A percentile compares a stretch with the other conserved stretches of the same genome.
These are phyloP conservation scores for Caryopteris hybrid DNA, from an alignment of 305 asterid species.

Conservation along the genomic window DNA sequence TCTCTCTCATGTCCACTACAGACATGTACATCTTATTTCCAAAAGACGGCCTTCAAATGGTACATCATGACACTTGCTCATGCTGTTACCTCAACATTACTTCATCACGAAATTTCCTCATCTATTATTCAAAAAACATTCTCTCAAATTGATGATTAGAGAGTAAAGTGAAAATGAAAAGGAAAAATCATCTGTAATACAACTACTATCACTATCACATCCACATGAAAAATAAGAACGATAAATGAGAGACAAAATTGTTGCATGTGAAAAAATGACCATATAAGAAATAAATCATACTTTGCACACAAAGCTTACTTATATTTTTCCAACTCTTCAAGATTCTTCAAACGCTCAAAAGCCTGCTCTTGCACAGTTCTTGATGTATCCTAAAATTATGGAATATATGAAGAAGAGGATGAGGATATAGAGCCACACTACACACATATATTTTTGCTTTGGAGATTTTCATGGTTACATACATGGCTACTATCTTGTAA, in stretches of 20 bases:
- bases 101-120: not conserved
- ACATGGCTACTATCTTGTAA: conserved; percentile 49
- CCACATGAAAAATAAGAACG: too few relatives aligned
- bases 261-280: not conserved
- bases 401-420: not conserved
- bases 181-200: not conserved
- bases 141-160: not conserved
- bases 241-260: too few relatives aligned
- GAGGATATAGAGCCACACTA: not conserved
- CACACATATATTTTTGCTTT: not conserved
- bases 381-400: conserved; percentile 41
- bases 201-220: not conserved
- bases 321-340: conserved; percentile 63
- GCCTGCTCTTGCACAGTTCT: conserved; percentile 48
- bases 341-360: conserved; percentile 50
- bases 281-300: not conserved
- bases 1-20: not conserved
- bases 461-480: conserved; percentile 21
- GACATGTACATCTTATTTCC: not conserved
- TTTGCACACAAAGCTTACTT: conserved; percentile 32
- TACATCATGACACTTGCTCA: not conserved
- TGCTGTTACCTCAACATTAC: not conserved
- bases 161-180: not conserved
- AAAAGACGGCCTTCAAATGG: not conserved
- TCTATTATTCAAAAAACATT: not conserved